Conservation (phyloP, 306 rosid genomes). For the Leucaena leucocephala region DNA sequence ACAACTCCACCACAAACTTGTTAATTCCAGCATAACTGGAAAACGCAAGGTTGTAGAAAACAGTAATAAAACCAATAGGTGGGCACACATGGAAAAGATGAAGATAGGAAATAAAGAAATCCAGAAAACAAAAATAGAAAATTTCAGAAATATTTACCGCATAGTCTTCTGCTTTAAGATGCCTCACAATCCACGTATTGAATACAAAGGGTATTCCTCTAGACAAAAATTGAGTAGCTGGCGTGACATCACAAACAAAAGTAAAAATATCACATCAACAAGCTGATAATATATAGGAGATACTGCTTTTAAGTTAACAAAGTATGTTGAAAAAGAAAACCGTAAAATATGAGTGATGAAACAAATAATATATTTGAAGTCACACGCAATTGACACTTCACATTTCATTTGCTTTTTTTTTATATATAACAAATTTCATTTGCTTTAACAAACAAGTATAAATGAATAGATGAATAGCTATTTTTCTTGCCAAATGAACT, state of each 20-base stretch:
- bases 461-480: not conserved
- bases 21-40: not conserved
- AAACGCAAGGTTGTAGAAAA: not conserved
- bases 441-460: not conserved
- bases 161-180: constrained; percentile 82
- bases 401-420: not conserved
- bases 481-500: not conserved
- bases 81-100: not conserved
- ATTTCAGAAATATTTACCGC: constrained; percentile 54
- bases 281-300: constrained; percentile 1
- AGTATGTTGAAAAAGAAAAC: not conserved
- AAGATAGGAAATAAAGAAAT: not conserved
- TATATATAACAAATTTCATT: not conserved
- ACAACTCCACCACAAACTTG: not conserved
- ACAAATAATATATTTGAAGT: not conserved
- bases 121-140: constrained; percentile 1
- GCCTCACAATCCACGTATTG: constrained; percentile 93
- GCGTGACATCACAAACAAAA: constrained; percentile 22
- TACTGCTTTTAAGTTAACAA: not conserved
- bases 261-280: not conserved
- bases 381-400: not conserved
- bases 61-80: constrained; percentile 9
- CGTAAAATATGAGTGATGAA: not conserved
- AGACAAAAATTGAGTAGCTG: constrained; percentile 95
- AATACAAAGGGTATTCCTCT: constrained; percentile 92